These are phyloP conservation scores for Fusarium sp. DNA, from an alignment of 2,329 filamentous ascomycete genomes.

Conservation along the genomic window DNA sequence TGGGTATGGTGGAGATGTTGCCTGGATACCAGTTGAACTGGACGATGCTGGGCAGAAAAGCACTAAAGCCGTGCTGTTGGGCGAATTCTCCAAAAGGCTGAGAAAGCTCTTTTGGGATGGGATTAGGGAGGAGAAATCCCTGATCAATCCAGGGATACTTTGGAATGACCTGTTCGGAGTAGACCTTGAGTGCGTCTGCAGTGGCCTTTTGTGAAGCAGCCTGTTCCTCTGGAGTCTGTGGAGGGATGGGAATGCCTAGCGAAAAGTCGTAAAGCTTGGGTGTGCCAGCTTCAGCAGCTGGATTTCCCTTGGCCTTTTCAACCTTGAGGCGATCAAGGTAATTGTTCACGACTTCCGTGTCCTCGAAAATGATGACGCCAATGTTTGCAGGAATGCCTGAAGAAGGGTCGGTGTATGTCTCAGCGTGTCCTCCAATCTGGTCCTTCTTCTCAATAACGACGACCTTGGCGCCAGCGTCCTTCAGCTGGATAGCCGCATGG, in stretches of 20 bases:
- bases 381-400: conserved; percentile 25
- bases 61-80: conserved; percentile 23
- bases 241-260: conserved; percentile 29
- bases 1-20: conserved; percentile 21
- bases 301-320: neutral
- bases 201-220: conserved; percentile 1
- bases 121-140: conserved; percentile 29
- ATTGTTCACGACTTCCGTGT: conserved; percentile 21
- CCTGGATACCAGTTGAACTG: conserved; percentile 38
- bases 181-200: conserved; percentile 11
- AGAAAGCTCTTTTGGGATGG: conserved; percentile 31
- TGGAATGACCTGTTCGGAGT: conserved; percentile 18
- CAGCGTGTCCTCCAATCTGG: conserved; percentile 37
- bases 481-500: conserved; percentile 23
- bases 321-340: conserved; percentile 30
- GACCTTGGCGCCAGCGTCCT: conserved; percentile 18
- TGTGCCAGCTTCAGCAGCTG: neutral
- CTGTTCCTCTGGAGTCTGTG: neutral
- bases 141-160: conserved; percentile 39
- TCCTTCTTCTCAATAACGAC: conserved; percentile 31
- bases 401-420: conserved; percentile 29
- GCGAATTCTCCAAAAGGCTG: conserved; percentile 35
- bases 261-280: conserved; percentile 31
- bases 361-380: conserved; percentile 26
- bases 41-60: conserved; percentile 16